Conservation (phyloP, 495 filamentous ascomycete genomes). For the Penicillium soppii region DNA sequence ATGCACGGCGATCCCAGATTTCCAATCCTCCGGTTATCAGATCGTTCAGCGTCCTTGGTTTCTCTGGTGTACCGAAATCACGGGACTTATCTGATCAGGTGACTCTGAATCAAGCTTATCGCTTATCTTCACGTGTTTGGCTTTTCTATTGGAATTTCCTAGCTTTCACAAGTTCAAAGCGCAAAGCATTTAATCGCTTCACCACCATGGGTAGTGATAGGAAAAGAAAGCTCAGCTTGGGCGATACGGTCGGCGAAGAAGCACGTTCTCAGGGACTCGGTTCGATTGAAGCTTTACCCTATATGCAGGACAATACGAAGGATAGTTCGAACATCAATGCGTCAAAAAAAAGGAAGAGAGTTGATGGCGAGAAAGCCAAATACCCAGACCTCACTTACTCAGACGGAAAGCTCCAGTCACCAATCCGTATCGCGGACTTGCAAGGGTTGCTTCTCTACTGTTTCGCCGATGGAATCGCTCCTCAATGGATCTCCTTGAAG, state of each 20-base stretch:
- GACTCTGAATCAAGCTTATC: conserved; percentile 1
- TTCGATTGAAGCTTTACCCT: conserved; percentile 32
- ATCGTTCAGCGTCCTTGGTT: conserved; percentile 12
- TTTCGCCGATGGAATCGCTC: conserved; percentile 77
- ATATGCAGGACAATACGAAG: conserved; percentile 21
- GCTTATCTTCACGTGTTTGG: conserved; percentile 18
- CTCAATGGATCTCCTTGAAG: conserved; percentile 82
- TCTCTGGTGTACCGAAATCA: neutral
- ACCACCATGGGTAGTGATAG: conserved; percentile 21
- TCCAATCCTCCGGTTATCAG: conserved; percentile 29
- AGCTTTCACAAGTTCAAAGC: neutral
- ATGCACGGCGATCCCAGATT: conserved; percentile 24
- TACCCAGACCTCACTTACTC: conserved; percentile 75
- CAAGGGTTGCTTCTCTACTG: conserved; percentile 85
- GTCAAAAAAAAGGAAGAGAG: conserved; percentile 37
- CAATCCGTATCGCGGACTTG: conserved; percentile 74
- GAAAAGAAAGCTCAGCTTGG: conserved; percentile 40
- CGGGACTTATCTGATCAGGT: neutral
- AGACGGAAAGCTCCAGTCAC: conserved; percentile 64
- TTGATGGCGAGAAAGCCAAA: conserved; percentile 60
- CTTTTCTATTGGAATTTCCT: conserved; percentile 6
- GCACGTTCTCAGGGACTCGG: conserved; percentile 21
- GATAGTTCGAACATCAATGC: conserved; percentile 23
- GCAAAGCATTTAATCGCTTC: neutral
- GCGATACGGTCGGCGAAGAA: conserved; percentile 20